Evolutionary conservation across 768 basidiomycete genomes (phyloP).

Genomic region (Agaricus blazei): DNA sequence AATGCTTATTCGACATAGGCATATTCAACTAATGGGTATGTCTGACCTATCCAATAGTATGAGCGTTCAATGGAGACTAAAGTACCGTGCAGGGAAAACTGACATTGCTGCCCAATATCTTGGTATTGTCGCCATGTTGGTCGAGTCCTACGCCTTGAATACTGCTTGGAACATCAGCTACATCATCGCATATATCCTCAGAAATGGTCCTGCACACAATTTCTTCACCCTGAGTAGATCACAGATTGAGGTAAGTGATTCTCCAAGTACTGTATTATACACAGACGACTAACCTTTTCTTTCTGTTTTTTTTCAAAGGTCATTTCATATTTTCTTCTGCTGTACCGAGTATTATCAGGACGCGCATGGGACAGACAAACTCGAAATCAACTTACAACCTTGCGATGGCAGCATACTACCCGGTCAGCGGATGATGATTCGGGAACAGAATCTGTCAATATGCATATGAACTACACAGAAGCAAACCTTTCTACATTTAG

Average conservation of each 20-base stretch:
- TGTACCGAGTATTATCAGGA: not conserved
- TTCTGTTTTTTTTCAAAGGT: not conserved
- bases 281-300: not conserved
- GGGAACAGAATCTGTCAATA: too few relatives aligned
- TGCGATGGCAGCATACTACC: too few relatives aligned
- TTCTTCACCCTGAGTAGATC: not conserved
- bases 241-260: not conserved
- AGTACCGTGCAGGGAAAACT: not conserved
- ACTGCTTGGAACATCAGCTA: not conserved
- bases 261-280: too few relatives aligned
- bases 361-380: not conserved
- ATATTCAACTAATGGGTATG: not conserved
- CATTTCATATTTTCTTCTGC: not conserved
- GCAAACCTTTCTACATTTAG: too few relatives aligned
- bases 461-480: too few relatives aligned
- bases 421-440: too few relatives aligned
- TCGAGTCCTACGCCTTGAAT: slow-evolving; percentile 1
- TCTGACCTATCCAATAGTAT: not conserved
- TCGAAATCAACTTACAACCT: not conserved
- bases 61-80: not conserved
- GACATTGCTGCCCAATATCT: not conserved
- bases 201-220: not conserved
- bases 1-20: not conserved
- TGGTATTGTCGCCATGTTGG: not conserved
- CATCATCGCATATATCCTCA: not conserved